Base-by-base conservation (phyloP, 2,329 filamentous ascomycete genomes). In the Aspergillus neotritici region DNA sequence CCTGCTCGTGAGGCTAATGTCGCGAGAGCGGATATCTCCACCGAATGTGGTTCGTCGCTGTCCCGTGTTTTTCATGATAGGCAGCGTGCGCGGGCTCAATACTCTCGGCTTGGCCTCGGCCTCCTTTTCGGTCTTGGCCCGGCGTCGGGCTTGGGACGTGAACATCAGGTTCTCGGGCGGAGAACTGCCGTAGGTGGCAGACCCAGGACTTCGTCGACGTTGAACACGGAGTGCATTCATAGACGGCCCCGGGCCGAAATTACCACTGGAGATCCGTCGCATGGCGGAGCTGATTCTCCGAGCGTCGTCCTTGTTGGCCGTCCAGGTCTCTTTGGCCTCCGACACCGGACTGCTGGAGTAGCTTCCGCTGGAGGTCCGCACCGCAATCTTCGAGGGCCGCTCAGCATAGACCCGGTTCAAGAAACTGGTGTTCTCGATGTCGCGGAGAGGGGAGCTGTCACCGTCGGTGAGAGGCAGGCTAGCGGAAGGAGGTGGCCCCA, bases 91-190 rank as follows among this genome's bases (percentile, higher is more conserved):
- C 21, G 83, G 82, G 52, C 79, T 82, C 38, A 85, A 65, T 11
- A 85, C 79, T 44, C 73, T 78, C 31, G 67, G 66, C 47, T 75
- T 76, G 55, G 69, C 71, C 13, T 77, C 74, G 37, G 72, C 69
- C 33, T 78, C 77, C 52, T 78, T 79, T 28, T 81, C 76, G 37
- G 72, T 76, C 57, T 77, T 80, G 31, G 81, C 77, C 79, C 86
- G 84, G 11, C 83, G 73, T 34, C 83, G 72, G 17, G 82, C 81
- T 49, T 84, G 81, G 42, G 81, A 79, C 1, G 79, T 83, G 62
- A 85, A 84, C 62, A 83, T 71, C 6, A 69, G 67, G 45, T 76
- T 78, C 51, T 80, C 77, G 40, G 70, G 75, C 2, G 78, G 77
- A 11, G 79, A 77, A 41, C 74, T 77, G 42, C 70, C 64, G 14